phyloP scores from a whole-genome alignment of 2,329 filamentous ascomycete species.

The Calonectria pteridis region DNA sequence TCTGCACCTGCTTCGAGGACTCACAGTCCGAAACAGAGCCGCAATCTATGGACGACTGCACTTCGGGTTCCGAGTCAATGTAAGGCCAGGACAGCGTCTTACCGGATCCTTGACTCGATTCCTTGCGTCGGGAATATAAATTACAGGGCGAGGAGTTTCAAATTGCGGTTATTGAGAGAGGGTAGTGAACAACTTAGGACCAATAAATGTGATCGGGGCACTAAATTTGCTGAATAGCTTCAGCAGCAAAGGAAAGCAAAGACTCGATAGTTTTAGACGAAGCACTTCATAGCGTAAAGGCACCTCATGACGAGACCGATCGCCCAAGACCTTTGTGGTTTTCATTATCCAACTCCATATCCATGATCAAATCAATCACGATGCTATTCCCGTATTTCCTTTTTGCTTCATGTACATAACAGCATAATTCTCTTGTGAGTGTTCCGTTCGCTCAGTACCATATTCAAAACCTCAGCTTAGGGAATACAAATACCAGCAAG shows the following conservation, averaged over 20 bases:
- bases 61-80: neutral
- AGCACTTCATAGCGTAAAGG: neutral
- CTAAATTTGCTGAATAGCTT: neutral
- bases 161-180: neutral
- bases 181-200: neutral
- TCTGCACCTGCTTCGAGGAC: neutral
- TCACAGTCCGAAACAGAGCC: neutral
- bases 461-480: slow-evolving; percentile 85
- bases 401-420: neutral
- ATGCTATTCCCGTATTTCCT: slow-evolving; percentile 26
- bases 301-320: neutral
- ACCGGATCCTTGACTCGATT: neutral
- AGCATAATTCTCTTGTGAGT: neutral
- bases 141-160: neutral
- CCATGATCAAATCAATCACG: neutral
- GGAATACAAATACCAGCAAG: slow-evolving; percentile 85
- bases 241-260: neutral
- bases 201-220: neutral
- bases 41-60: neutral
- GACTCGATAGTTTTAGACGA: neutral
- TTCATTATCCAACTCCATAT: slow-evolving; percentile 18
- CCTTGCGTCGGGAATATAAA: neutral
- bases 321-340: neutral
- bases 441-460: neutral
- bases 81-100: neutral